phyloP scores from a whole-genome alignment of 1,284 basidiomycete genomes.

The Leccinum variabile region DNA sequence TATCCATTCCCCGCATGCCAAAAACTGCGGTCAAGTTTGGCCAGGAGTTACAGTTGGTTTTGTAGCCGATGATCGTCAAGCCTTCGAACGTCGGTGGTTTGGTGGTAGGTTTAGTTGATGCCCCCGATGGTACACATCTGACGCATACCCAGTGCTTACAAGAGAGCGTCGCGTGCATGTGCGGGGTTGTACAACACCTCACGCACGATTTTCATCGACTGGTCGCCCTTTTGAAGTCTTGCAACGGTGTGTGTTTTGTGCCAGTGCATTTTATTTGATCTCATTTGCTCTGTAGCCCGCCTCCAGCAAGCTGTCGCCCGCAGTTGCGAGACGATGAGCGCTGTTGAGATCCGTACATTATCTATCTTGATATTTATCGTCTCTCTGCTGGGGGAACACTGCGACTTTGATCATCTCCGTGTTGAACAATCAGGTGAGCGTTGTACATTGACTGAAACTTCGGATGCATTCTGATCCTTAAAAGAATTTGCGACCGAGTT shows the following conservation, averaged over 20 bases:
- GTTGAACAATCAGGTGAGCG: conserved; percentile 53
- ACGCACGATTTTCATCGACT: conserved; percentile 84
- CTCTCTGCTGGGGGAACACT: conserved; percentile 84
- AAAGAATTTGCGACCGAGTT: conserved; percentile 59
- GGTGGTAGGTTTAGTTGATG: conserved; percentile 43
- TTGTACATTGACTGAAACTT: neutral
- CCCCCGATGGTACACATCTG: neutral
- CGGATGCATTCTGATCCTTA: neutral
- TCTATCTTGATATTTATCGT: conserved; percentile 79
- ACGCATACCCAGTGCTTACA: conserved; percentile 63
- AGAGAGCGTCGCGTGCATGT: conserved; percentile 91
- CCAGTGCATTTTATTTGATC: neutral
- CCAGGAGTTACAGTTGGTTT: conserved; percentile 73
- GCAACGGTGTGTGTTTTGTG: conserved; percentile 57
- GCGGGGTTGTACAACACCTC: conserved; percentile 78
- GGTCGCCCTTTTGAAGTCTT: conserved; percentile 78
- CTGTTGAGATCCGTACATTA: conserved; percentile 44
- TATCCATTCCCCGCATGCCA: conserved; percentile 84
- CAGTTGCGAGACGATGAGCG: conserved; percentile 33
- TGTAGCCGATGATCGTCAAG: conserved; percentile 88
- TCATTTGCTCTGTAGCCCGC: conserved; percentile 41
- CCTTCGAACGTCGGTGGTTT: conserved; percentile 68
- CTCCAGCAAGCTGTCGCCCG: conserved; percentile 54
- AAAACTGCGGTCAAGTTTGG: conserved; percentile 86
- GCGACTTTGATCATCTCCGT: conserved; percentile 80